phyloP scores from a whole-genome alignment of 1,139 yeast species.

The Pneumocystis jirovecii region DNA sequence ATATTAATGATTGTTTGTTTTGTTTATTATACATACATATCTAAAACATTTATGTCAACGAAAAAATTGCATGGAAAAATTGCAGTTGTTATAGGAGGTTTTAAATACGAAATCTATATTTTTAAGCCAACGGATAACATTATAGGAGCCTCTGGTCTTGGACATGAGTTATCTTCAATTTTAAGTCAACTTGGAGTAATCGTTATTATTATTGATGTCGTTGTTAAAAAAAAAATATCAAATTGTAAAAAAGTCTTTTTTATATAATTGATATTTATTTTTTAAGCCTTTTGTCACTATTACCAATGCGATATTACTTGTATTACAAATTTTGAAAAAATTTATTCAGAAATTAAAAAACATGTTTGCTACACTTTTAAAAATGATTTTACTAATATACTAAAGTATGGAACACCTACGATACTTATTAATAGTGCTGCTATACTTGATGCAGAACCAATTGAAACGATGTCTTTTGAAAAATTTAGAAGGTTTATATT shows the following conservation, averaged over 20 bases:
- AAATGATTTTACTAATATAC: not conserved
- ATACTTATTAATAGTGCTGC: not conserved
- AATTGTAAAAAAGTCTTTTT: not conserved
- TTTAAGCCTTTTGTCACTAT: not conserved
- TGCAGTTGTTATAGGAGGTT: not conserved
- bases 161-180: not conserved
- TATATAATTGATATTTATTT: not conserved
- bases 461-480: not conserved
- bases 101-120: not conserved
- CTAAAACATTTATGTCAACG: not conserved
- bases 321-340: not conserved
- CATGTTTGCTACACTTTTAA: not conserved
- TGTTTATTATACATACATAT: not conserved
- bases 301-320: not conserved
- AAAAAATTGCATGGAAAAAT: not conserved
- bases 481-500: not conserved
- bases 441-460: not conserved
- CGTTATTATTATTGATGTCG: not conserved
- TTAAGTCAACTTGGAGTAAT: not conserved
- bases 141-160: not conserved
- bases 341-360: not conserved
- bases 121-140: not conserved
- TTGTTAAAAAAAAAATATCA: not conserved
- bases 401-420: not conserved
- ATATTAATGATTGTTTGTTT: not conserved